phyloP scores from a whole-genome alignment of 306 rosid genomes.

The Pyrus pyrifolia region DNA sequence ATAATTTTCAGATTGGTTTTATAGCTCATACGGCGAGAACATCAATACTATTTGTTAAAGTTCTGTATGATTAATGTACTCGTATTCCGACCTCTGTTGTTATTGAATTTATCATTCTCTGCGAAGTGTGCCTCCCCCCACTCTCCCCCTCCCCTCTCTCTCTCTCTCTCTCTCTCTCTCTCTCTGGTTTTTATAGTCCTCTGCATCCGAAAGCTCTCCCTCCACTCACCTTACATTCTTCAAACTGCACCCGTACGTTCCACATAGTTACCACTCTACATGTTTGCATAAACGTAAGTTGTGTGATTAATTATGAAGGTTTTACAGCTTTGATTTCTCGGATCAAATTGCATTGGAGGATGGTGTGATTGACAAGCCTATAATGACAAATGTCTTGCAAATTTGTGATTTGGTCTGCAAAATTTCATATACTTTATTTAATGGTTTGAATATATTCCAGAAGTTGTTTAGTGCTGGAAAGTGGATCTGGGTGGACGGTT shows the following conservation, averaged over 20 bases:
- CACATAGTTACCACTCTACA: not conserved
- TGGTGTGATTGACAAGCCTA: too few species aligned
- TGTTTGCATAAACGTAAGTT: not conserved
- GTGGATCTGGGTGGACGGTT: not conserved
- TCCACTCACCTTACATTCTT: not conserved
- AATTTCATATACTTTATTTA: not conserved
- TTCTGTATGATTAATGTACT: slow-evolving; percentile 32
- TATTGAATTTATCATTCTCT: not conserved
- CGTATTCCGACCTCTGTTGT: not conserved
- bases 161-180: too few species aligned
- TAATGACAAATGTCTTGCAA: not conserved
- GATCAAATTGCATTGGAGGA: too few species aligned
- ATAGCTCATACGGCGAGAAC: slow-evolving; percentile 27
- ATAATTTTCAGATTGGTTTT: slow-evolving; percentile 29
- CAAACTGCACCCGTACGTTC: not conserved
- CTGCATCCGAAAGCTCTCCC: not conserved
- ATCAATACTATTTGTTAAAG: not conserved
- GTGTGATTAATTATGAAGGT: too few species aligned
- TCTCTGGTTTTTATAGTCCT: too few species aligned
- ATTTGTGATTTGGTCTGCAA: not conserved
- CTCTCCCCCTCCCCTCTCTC: not conserved
- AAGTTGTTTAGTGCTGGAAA: not conserved
- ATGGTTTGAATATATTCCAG: not conserved
- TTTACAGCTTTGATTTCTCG: too few species aligned
- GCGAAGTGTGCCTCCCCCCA: not conserved